These are phyloP conservation scores for Populus tomentosa DNA, from an alignment of 441 rosid species.

Conservation along the genomic window DNA sequence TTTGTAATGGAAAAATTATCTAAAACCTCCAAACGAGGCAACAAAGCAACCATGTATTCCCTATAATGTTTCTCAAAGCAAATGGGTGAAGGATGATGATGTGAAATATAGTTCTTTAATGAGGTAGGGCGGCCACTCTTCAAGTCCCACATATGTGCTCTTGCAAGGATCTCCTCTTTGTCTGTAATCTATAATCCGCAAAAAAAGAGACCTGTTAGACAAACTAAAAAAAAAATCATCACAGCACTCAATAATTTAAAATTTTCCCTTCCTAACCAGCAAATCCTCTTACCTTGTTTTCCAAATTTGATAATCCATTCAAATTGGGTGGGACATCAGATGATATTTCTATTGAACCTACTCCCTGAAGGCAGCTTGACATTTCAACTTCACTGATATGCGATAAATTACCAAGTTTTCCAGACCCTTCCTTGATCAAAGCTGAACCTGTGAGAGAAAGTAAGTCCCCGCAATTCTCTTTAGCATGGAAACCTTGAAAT, in stretches of 20 bases:
- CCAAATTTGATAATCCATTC: slow-evolving; percentile 32
- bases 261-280: slow-evolving; percentile 3
- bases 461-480: slow-evolving; percentile 38
- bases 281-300: slow-evolving; percentile 25
- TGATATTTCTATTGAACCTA: slow-evolving; percentile 35
- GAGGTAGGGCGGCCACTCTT: slow-evolving; percentile 22
- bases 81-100: slow-evolving; percentile 72
- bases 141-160: slow-evolving; percentile 12
- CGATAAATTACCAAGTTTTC: slow-evolving; percentile 36
- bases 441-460: slow-evolving; percentile 23
- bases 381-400: slow-evolving; percentile 64
- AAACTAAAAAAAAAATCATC: slow-evolving; percentile 15
- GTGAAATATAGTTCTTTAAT: slow-evolving; percentile 47
- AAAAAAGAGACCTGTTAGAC: slow-evolving; percentile 24
- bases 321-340: slow-evolving; percentile 31
- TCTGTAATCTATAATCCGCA: slow-evolving; percentile 28
- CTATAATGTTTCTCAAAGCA: slow-evolving; percentile 86
- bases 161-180: slow-evolving; percentile 29
- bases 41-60: slow-evolving; percentile 74
- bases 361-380: slow-evolving; percentile 37
- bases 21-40: slow-evolving; percentile 64
- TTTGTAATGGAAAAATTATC: slow-evolving; percentile 68
- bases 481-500: slow-evolving; percentile 21
- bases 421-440: slow-evolving; percentile 30
- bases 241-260: slow-evolving; percentile 5